These are phyloP conservation scores for Stephanodiscus minutulus DNA, from an alignment of 108 stramenopile genomes.

Conservation along the genomic window DNA sequence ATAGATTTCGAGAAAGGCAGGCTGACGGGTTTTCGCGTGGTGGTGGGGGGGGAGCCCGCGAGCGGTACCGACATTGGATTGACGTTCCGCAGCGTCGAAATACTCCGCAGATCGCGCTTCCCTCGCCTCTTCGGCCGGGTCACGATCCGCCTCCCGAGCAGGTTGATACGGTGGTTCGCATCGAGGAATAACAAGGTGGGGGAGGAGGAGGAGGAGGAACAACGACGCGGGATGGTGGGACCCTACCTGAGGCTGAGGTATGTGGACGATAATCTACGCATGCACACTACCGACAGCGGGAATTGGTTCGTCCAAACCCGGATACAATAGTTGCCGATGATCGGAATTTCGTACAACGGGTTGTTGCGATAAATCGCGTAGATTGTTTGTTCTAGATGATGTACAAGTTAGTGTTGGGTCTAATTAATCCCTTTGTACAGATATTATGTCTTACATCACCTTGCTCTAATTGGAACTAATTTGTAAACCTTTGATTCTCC, in stretches of 20 bases:
- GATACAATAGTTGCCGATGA: background rate
- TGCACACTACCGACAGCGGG: constrained; percentile 33
- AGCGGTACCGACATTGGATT: constrained; percentile 29
- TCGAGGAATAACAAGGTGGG: constrained; percentile 4
- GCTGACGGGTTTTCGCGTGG: constrained; percentile 41
- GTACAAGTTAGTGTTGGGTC: too few species aligned
- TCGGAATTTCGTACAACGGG: background rate
- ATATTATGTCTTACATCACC: too few species aligned
- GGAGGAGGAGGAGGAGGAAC: too few species aligned
- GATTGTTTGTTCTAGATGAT: too few species aligned
- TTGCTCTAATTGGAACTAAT: too few species aligned
- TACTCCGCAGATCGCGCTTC: constrained; percentile 47
- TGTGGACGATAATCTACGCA: constrained; percentile 42
- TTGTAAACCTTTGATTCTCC: too few species aligned
- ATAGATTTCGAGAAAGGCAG: constrained; percentile 49
- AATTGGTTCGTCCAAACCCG: constrained; percentile 53
- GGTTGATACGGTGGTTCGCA: constrained; percentile 34
- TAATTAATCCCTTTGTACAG: too few species aligned
- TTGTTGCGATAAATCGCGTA: too few species aligned
- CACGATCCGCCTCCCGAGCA: constrained; percentile 35
- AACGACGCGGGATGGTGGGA: background rate
- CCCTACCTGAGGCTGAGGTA: constrained; percentile 37
- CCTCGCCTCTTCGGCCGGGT: constrained; percentile 35
- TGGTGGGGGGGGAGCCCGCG: constrained; percentile 34
- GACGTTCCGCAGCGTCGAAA: constrained; percentile 29